Evolutionary conservation across 768 basidiomycete genomes (phyloP).

Genomic region (Cystobasidium ongulense): DNA sequence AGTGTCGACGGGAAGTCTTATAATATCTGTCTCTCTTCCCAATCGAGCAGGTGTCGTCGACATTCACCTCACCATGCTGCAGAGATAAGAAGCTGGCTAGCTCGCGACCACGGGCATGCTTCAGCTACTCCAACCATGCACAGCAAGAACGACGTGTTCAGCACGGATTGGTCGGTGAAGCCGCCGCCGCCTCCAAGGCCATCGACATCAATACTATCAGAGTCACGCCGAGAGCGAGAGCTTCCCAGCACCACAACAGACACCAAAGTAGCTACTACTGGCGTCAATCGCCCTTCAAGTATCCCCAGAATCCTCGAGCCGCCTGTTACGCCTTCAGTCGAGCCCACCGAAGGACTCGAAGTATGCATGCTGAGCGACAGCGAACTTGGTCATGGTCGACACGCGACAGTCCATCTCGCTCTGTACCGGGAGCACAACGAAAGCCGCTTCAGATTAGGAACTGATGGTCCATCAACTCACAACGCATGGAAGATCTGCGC

Average conservation of each 20-base stretch:
- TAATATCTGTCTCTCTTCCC: too few relatives aligned
- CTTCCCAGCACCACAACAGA: neutral
- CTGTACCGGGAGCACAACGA: neutral
- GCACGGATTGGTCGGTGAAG: neutral
- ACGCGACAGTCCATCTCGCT: neutral
- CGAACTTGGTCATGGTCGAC: neutral
- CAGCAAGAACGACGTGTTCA: slow-evolving; percentile 5
- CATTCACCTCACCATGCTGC: too few relatives aligned
- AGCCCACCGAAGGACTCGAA: neutral
- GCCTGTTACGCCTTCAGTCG: neutral
- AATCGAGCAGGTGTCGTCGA: neutral
- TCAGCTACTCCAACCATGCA: neutral
- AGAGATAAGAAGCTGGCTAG: neutral
- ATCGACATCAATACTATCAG: neutral
- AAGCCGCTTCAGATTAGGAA: neutral
- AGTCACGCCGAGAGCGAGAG: neutral
- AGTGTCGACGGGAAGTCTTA: too few relatives aligned
- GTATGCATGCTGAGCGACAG: neutral
- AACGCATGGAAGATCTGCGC: slow-evolving; percentile 45
- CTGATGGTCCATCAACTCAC: neutral
- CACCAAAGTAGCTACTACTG: neutral
- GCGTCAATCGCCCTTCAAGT: neutral
- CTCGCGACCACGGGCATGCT: neutral
- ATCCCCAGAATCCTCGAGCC: neutral
- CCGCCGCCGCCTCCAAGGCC: neutral